These are phyloP conservation scores for Mollisia scopiformis DNA, from an alignment of 2,329 filamentous ascomycete species.

Conservation along the genomic window DNA sequence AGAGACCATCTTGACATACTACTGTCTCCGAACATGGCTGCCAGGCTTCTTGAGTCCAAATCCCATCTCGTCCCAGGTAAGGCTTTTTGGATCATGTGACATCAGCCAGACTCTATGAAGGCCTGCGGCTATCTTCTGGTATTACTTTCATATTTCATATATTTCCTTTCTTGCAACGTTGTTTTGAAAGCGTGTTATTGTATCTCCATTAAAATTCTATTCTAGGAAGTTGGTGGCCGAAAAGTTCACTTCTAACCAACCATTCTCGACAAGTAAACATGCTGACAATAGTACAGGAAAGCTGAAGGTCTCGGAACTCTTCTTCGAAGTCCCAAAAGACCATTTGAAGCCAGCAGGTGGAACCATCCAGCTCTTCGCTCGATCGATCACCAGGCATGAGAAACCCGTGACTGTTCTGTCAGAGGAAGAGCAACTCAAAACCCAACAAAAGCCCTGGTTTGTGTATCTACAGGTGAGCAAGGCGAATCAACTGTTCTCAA, in stretches of 20 bases:
- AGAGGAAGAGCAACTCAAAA: constrained; percentile 42
- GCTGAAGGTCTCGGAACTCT: constrained; percentile 77
- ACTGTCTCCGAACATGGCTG: constrained; percentile 32
- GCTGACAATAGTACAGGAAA: constrained; percentile 57
- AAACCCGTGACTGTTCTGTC: constrained; percentile 45
- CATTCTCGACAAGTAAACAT: not conserved
- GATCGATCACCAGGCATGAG: constrained; percentile 70
- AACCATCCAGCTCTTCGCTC: constrained; percentile 76
- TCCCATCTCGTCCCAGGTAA: constrained; percentile 45
- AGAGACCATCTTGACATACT: no score
- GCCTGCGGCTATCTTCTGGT: no score
- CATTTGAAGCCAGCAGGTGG: constrained; percentile 72
- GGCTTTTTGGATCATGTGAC: constrained; percentile 2
- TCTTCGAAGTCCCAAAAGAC: constrained; percentile 86
- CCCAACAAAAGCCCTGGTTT: constrained; percentile 59
- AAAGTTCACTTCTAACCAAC: not conserved
- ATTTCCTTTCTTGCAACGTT: no score
- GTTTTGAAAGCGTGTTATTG: not conserved
- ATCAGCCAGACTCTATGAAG: not conserved
- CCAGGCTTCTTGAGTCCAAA: constrained; percentile 39
- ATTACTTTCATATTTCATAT: no score
- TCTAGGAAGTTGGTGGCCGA: no score
- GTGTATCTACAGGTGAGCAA: constrained; percentile 66
- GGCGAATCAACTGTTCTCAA: not conserved
- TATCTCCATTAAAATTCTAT: no score